Percentiles rank a stretch among this genome's conserved stretches.
These are phyloP conservation scores for Mycena albidolilacea DNA, from an alignment of 768 basidiomycete species.

Conservation along the genomic window DNA sequence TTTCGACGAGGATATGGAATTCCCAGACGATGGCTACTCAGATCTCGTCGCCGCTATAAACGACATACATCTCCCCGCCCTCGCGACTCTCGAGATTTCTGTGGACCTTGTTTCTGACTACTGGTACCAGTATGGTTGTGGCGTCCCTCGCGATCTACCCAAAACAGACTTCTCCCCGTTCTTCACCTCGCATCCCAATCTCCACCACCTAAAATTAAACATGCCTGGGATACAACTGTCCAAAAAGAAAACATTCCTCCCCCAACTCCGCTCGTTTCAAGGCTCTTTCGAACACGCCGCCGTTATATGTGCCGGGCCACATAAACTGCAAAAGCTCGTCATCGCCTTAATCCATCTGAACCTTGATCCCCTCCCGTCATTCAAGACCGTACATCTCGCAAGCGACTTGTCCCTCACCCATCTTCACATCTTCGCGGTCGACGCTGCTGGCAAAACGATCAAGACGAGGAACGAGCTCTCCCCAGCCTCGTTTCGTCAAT, in stretches of 20 bases:
- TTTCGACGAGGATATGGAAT: not conserved
- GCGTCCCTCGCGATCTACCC: too few relatives aligned
- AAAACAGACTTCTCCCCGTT: not conserved
- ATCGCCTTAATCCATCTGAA: not conserved
- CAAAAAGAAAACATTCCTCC: not conserved
- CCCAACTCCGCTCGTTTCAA: not conserved
- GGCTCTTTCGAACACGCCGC: not conserved
- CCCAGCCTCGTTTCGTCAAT: not conserved
- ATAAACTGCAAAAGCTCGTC: not conserved
- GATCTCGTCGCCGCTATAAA: not conserved
- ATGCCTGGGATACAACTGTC: not conserved
- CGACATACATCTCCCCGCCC: not conserved
- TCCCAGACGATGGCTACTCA: not conserved
- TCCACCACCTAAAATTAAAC: not conserved
- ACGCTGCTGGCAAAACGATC: not conserved
- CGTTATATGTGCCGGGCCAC: not conserved
- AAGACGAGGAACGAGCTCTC: conserved; percentile 7
- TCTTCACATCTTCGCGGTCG: not conserved
- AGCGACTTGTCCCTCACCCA: not conserved
- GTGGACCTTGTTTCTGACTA: not conserved
- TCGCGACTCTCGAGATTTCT: not conserved
- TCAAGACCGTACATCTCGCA: not conserved
- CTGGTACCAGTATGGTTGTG: not conserved
- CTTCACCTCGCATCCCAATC: not conserved
- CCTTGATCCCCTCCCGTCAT: not conserved